phyloP scores from a whole-genome alignment of 2,329 filamentous ascomycete species.

The Plectosphaerella plurivora region DNA sequence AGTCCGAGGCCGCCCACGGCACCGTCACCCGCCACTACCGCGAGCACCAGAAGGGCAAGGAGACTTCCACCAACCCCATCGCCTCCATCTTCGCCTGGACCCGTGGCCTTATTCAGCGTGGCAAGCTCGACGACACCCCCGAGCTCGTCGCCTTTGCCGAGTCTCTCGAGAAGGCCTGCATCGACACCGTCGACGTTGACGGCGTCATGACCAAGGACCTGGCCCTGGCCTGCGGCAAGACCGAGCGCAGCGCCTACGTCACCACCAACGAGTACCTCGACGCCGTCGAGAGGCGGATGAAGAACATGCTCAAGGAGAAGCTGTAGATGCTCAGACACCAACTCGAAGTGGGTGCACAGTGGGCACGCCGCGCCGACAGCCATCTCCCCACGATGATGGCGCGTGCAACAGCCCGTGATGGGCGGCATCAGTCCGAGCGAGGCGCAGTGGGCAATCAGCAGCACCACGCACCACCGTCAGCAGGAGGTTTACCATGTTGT shows the following conservation, averaged over 20 bases:
- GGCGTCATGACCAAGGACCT: conserved; percentile 99
- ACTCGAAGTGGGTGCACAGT: no score
- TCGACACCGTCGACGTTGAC: conserved; percentile 90
- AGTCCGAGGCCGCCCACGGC: conserved; percentile 96
- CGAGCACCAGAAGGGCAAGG: conserved; percentile 95
- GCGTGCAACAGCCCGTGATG: no score
- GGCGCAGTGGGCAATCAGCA: no score
- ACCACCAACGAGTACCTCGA: conserved; percentile 89
- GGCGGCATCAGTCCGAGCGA: no score
- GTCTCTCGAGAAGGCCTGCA: conserved; percentile 84
- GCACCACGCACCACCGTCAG: no score
- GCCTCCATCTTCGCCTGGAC: conserved; percentile 99
- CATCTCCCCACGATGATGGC: no score
- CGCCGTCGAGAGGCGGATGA: conserved; percentile 87
- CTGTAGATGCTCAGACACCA: no score
- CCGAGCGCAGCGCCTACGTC: conserved; percentile 77
- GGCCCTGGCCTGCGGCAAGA: conserved; percentile 90
- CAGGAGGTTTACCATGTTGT: no score
- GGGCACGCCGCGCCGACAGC: no score
- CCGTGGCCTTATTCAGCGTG: conserved; percentile 86
- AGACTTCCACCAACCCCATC: conserved; percentile 98
- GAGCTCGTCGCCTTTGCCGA: conserved; percentile 90
- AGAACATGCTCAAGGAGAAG: conserved; percentile 74
- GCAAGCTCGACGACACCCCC: conserved; percentile 87
- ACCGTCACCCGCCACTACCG: conserved; percentile 98